A percentile compares a stretch with the other conserved stretches of the same genome.
These are phyloP conservation scores for Nakazawaea wickerhamii DNA, from an alignment of 805 yeast species.

Conservation along the genomic window DNA sequence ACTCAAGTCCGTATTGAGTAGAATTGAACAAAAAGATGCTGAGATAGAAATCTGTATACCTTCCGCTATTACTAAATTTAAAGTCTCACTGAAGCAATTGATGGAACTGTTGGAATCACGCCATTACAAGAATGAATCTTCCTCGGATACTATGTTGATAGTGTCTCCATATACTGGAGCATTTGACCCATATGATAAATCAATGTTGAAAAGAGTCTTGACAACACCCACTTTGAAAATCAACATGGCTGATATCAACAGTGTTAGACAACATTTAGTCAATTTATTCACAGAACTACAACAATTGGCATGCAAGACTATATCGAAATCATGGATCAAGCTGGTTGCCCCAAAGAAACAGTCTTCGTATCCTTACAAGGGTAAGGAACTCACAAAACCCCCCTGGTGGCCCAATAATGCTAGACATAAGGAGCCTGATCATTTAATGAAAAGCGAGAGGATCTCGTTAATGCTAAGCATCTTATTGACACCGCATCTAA, in stretches of 20 bases:
- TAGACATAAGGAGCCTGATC: slow-evolving; percentile 70
- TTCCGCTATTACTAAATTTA: not conserved
- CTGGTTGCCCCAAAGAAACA: slow-evolving; percentile 64
- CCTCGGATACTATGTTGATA: not conserved
- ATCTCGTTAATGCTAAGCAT: slow-evolving; percentile 41
- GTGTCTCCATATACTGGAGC: not conserved
- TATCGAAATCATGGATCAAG: slow-evolving; percentile 67
- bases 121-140: not conserved
- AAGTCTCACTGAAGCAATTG: not conserved
- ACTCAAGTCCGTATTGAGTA: not conserved
- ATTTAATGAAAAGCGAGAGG: slow-evolving; percentile 55
- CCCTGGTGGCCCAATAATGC: slow-evolving; percentile 65
- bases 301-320: slow-evolving; percentile 51
- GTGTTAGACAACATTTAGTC: slow-evolving; percentile 20
- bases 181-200: not conserved
- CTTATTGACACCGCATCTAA: slow-evolving; percentile 17
- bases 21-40: not conserved
- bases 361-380: slow-evolving; percentile 55
- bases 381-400: slow-evolving; percentile 45
- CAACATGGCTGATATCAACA: slow-evolving; percentile 9
- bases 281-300: slow-evolving; percentile 34
- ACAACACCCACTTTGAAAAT: not conserved
- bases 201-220: not conserved
- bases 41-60: not conserved
- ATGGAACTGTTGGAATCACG: not conserved